Percentiles rank a stretch among this genome's conserved stretches.
Evolutionary conservation across 2,329 filamentous ascomycete genomes (phyloP).

Genomic region (Microascus cirrosus): DNA sequence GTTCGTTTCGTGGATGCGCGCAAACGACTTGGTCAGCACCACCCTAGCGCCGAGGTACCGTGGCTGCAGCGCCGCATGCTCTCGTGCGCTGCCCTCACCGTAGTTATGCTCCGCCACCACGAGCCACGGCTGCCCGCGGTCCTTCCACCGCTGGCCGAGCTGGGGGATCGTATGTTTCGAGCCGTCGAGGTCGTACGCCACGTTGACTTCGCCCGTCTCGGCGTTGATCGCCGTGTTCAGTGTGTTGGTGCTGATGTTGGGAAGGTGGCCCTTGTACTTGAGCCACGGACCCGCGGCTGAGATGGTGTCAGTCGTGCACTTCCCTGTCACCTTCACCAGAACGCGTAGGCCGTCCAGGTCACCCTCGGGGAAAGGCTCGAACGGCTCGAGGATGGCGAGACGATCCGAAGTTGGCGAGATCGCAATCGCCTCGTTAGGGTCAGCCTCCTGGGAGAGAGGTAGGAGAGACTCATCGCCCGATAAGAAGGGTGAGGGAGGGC

Average conservation of each 20-base stretch:
- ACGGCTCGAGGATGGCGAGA: conserved; percentile 84
- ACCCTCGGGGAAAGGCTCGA: conserved; percentile 64
- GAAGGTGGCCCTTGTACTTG: conserved; percentile 97
- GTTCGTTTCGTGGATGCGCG: conserved; percentile 90
- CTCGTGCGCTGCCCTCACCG: conserved; percentile 78
- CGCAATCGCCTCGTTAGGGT: conserved; percentile 58
- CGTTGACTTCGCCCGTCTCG: conserved; percentile 85
- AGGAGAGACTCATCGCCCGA: conserved; percentile 64
- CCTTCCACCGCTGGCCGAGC: conserved; percentile 75
- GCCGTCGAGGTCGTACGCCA: conserved; percentile 78
- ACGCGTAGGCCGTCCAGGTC: conserved; percentile 74
- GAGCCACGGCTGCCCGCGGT: conserved; percentile 67
- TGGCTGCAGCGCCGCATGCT: conserved; percentile 83
- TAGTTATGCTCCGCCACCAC: conserved; percentile 98
- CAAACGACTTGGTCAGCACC: conserved; percentile 78
- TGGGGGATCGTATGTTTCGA: conserved; percentile 70
- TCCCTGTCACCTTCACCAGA: conserved; percentile 91
- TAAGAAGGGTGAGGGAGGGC: conserved; percentile 57
- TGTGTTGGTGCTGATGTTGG: conserved; percentile 96
- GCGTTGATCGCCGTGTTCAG: conserved; percentile 91
- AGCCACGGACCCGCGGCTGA: conserved; percentile 95
- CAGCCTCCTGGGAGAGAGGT: conserved; percentile 60
- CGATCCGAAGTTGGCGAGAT: conserved; percentile 83
- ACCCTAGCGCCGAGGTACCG: conserved; percentile 80
- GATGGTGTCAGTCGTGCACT: conserved; percentile 98